A percentile compares a stretch with the other conserved stretches of the same genome.
These are phyloP conservation scores for Penicillium chermesinum DNA, from an alignment of 495 filamentous ascomycete genomes.

Conservation along the genomic window DNA sequence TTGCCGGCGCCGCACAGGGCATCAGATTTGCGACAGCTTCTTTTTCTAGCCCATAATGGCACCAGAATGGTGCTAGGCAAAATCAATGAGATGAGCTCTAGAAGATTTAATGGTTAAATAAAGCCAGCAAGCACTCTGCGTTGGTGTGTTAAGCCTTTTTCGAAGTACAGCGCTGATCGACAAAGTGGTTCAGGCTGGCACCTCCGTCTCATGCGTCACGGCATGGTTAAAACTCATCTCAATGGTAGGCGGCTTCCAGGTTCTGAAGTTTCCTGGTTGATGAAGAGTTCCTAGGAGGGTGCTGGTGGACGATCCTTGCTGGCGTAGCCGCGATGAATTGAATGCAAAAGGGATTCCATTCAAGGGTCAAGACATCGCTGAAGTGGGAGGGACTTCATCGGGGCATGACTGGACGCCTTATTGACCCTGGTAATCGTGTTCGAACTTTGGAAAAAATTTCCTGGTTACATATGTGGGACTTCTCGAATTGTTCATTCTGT, in stretches of 20 bases:
- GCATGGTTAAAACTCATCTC: constrained; percentile 20
- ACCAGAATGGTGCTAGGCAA: constrained; percentile 36
- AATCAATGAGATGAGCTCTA: constrained; percentile 22
- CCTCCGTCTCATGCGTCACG: constrained; percentile 18
- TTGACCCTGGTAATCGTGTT: constrained; percentile 18
- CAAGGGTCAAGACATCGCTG: constrained; percentile 16
- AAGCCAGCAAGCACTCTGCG: constrained; percentile 20
- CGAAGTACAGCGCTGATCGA: constrained; percentile 14
- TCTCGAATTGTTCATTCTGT: too few relatives aligned
- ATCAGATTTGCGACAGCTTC: constrained; percentile 27
- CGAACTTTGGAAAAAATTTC: background rate
- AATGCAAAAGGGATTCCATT: constrained; percentile 24
- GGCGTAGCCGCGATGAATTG: constrained; percentile 5
- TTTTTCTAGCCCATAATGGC: constrained; percentile 27
- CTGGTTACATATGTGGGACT: too few relatives aligned
- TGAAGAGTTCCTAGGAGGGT: constrained; percentile 16
- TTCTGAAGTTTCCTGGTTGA: constrained; percentile 2
- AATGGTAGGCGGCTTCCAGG: constrained; percentile 16
- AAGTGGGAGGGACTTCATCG: constrained; percentile 20
- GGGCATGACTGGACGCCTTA: constrained; percentile 13
- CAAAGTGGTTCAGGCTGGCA: constrained; percentile 10
- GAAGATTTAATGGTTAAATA: too few relatives aligned
- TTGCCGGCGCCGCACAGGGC: constrained; percentile 34
- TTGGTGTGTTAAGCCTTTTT: constrained; percentile 16
- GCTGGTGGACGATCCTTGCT: constrained; percentile 15